phyloP scores from a whole-genome alignment of 2,329 filamentous ascomycete genomes.

The Grosmannia huntii region DNA sequence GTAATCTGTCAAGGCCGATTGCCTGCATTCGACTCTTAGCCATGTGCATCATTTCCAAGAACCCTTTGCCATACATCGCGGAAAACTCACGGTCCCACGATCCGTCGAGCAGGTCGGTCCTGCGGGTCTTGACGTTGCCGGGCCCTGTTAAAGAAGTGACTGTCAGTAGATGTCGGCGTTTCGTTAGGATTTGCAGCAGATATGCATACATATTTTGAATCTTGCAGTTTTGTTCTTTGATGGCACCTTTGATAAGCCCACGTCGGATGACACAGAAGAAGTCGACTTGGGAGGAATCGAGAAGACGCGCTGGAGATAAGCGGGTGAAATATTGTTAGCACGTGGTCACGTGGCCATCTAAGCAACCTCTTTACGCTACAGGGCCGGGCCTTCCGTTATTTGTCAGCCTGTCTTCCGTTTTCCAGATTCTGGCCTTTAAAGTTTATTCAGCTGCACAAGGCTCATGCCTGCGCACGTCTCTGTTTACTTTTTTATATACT shows the following conservation, averaged over 20 bases:
- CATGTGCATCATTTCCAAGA: too few relatives aligned
- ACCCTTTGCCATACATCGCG: too few relatives aligned
- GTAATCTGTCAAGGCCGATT: slow-evolving; percentile 42
- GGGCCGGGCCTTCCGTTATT: background rate
- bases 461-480: too few relatives aligned
- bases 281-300: background rate
- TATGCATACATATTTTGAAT: too few relatives aligned
- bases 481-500: slow-evolving; percentile 12
- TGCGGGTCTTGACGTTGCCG: slow-evolving; percentile 1
- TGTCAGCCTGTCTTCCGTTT: background rate
- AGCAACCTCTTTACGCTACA: background rate
- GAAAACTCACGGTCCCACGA: slow-evolving; percentile 20
- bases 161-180: background rate
- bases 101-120: slow-evolving; percentile 7
- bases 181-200: background rate
- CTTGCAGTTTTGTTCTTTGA: too few relatives aligned
- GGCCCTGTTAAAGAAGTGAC: background rate
- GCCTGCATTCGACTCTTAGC: slow-evolving; percentile 13
- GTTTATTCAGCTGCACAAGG: too few relatives aligned
- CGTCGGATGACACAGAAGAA: too few relatives aligned
- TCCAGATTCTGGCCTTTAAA: too few relatives aligned
- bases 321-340: background rate
- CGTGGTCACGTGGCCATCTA: background rate
- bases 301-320: background rate
- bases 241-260: too few relatives aligned